Evolutionary conservation across 2,329 filamentous ascomycete genomes (phyloP).

Genomic region (Fusarium vanettenii): DNA sequence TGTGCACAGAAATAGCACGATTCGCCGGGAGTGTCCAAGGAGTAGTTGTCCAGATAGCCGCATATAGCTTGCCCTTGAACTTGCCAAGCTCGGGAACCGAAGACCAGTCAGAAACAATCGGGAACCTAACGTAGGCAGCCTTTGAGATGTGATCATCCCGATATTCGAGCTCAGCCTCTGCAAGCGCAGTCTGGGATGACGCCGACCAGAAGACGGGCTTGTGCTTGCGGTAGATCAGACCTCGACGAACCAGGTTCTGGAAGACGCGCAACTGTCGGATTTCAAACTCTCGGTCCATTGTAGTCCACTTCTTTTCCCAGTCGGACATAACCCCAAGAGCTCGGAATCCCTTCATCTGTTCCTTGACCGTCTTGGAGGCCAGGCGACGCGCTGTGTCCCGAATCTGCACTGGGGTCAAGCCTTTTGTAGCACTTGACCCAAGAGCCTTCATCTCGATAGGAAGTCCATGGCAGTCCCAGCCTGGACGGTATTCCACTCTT

Average conservation of each 20-base stretch:
- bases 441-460: conserved; percentile 98
- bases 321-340: conserved; percentile 84
- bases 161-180: conserved; percentile 88
- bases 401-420: conserved; percentile 66
- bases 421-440: conserved; percentile 60
- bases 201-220: conserved; percentile 92
- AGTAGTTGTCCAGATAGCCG: conserved; percentile 98
- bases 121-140: conserved; percentile 85
- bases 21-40: conserved; percentile 98
- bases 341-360: conserved; percentile 79
- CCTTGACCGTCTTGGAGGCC: conserved; percentile 74
- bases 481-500: conserved; percentile 84
- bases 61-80: conserved; percentile 68
- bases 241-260: conserved; percentile 77
- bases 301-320: conserved; percentile 81
- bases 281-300: conserved; percentile 82
- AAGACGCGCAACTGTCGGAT: conserved; percentile 81
- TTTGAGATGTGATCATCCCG: conserved; percentile 78
- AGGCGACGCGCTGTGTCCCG: conserved; percentile 73
- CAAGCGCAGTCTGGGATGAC: conserved; percentile 81
- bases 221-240: conserved; percentile 80
- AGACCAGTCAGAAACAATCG: conserved; percentile 62
- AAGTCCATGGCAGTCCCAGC: conserved; percentile 98
- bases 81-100: conserved; percentile 49
- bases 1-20: conserved; percentile 84